These are phyloP conservation scores for Volutella citrinella DNA, from an alignment of 2,329 filamentous ascomycete genomes.

Conservation along the genomic window DNA sequence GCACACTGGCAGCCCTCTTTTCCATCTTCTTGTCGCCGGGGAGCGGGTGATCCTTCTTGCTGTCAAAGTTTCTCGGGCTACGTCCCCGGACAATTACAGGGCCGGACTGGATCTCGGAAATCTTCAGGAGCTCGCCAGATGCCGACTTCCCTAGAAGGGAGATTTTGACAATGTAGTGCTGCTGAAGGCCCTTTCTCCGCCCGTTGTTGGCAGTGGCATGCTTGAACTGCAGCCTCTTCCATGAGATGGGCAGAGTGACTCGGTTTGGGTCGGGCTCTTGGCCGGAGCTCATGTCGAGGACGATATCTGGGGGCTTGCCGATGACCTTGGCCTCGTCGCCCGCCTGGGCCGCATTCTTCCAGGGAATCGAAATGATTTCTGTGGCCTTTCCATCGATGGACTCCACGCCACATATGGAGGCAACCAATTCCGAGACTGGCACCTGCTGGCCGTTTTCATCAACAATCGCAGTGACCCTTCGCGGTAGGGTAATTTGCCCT, in stretches of 20 bases:
- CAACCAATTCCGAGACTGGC: conserved; percentile 73
- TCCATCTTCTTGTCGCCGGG: conserved; percentile 52
- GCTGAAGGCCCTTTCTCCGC: conserved; percentile 86
- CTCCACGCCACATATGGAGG: conserved; percentile 81
- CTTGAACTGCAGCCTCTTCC: conserved; percentile 93
- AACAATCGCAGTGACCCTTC: conserved; percentile 64
- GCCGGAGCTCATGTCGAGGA: conserved; percentile 53
- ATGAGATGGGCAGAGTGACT: conserved; percentile 79
- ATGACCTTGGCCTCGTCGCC: conserved; percentile 48
- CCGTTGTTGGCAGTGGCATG: conserved; percentile 97
- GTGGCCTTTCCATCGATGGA: conserved; percentile 89
- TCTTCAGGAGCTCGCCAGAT: conserved; percentile 62
- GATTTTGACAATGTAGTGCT: conserved; percentile 89
- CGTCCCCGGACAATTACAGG: conserved; percentile 94
- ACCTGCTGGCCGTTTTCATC: conserved; percentile 75
- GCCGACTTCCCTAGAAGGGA: conserved; percentile 76
- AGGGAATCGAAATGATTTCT: conserved; percentile 94
- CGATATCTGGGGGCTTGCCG: conserved; percentile 50
- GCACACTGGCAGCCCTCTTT: conserved; percentile 39
- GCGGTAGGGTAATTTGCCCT: conserved; percentile 78
- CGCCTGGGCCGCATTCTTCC: conserved; percentile 71
- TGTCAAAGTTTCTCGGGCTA: conserved; percentile 92
- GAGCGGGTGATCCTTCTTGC: conserved; percentile 78
- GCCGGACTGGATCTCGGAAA: conserved; percentile 84
- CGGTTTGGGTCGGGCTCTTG: conserved; percentile 75